phyloP scores from a whole-genome alignment of 257 asterid species.

The Fraxinus cuspidata region DNA sequence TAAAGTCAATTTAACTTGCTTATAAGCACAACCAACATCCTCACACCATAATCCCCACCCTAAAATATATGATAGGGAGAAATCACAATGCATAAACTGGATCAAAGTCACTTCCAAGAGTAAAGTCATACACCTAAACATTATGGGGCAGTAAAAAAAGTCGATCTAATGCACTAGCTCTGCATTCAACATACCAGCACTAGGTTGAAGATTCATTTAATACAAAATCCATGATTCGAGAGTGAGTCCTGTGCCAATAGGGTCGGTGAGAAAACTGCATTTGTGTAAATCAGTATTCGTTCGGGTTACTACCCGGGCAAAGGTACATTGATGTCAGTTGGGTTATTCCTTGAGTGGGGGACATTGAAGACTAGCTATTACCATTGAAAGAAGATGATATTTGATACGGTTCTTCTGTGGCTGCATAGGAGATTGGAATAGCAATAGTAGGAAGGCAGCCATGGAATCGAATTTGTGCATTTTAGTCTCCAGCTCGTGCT shows the following conservation, averaged over 20 bases:
- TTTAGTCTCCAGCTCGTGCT: slow-evolving; percentile 66
- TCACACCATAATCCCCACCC: no score
- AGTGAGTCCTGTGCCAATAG: slow-evolving; percentile 15
- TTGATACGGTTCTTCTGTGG: slow-evolving; percentile 47
- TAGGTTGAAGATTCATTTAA: slow-evolving; percentile 16
- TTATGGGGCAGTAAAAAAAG: background rate
- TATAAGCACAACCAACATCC: no score
- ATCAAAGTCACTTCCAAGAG: slow-evolving; percentile 1
- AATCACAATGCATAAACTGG: background rate
- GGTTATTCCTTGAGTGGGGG: slow-evolving; percentile 49
- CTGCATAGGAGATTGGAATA: slow-evolving; percentile 57
- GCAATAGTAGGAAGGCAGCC: slow-evolving; percentile 39
- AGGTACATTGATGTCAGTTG: slow-evolving; percentile 63
- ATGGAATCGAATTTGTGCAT: slow-evolving; percentile 52
- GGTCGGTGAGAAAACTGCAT: slow-evolving; percentile 23
- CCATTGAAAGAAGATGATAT: slow-evolving; percentile 56
- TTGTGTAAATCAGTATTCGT: slow-evolving; percentile 1
- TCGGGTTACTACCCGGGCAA: slow-evolving; percentile 36
- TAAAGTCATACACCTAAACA: slow-evolving; percentile 29
- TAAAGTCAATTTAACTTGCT: no score
- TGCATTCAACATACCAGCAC: slow-evolving; percentile 23
- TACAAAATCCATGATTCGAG: background rate
- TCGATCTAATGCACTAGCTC: slow-evolving; percentile 31
- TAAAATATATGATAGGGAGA: no score
- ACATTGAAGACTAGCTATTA: slow-evolving; percentile 63